Evolutionary conservation across 352 stramenopile species (phyloP).

Genomic region (Pythium monospermum): DNA sequence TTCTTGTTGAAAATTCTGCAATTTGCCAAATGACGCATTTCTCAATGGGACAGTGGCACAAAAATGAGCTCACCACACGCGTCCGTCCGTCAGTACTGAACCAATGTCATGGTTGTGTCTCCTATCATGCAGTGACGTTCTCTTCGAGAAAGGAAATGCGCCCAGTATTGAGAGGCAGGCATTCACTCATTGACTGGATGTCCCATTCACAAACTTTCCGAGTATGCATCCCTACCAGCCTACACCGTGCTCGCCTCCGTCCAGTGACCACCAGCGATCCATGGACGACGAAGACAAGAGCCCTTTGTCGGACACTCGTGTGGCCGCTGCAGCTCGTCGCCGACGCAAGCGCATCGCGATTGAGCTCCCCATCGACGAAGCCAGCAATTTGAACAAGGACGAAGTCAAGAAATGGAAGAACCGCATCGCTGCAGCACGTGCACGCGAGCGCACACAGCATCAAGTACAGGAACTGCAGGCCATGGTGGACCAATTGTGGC

Average conservation of each 20-base stretch:
- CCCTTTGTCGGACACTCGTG: background rate
- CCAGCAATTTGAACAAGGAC: conserved; percentile 32
- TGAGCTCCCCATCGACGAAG: conserved; percentile 32
- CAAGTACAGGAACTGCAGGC: conserved; percentile 44
- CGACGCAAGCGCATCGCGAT: conserved; percentile 41
- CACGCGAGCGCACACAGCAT: conserved; percentile 47
- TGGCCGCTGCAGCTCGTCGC: conserved; percentile 1
- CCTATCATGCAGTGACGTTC: too few relatives aligned
- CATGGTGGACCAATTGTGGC: conserved; percentile 48
- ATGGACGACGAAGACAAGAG: conserved; percentile 7
- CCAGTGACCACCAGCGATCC: conserved; percentile 7
- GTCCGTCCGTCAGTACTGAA: background rate
- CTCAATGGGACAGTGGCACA: too few relatives aligned
- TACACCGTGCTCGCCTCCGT: conserved; percentile 3
- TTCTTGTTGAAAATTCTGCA: background rate
- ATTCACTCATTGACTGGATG: too few relatives aligned
- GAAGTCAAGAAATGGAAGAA: conserved; percentile 72
- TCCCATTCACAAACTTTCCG: background rate
- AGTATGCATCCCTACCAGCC: background rate
- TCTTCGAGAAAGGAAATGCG: too few relatives aligned
- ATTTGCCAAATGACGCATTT: background rate
- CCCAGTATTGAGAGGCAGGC: too few relatives aligned
- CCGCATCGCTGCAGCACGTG: conserved; percentile 53
- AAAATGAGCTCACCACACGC: background rate
- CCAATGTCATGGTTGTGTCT: background rate